Conservation (phyloP, 768 basidiomycete species). For the Lactarius trivialis region DNA sequence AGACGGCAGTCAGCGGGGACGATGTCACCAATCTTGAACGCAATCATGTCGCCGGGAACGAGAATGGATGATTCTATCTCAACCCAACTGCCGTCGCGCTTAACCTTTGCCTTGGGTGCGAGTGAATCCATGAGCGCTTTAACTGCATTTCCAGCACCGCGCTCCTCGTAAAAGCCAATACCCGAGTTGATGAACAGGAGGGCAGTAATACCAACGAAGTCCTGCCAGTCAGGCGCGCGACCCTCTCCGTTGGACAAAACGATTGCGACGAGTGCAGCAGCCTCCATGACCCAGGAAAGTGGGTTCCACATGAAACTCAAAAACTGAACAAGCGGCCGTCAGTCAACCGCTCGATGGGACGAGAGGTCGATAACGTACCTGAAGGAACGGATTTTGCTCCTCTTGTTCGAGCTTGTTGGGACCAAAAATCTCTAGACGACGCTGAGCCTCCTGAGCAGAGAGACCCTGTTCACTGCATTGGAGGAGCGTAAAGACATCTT, state of each 20-base stretch:
- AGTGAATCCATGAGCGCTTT: slow-evolving; percentile 99
- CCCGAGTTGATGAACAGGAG: slow-evolving; percentile 90
- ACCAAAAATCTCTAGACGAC: slow-evolving; percentile 89
- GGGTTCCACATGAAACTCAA: slow-evolving; percentile 99
- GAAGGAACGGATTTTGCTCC: slow-evolving; percentile 77
- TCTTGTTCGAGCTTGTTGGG: slow-evolving; percentile 91
- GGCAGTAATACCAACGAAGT: slow-evolving; percentile 93
- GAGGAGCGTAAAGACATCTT: slow-evolving; percentile 93
- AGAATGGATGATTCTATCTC: slow-evolving; percentile 89
- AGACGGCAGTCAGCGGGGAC: slow-evolving; percentile 98
- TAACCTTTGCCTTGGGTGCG: slow-evolving; percentile 94
- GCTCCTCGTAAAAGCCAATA: slow-evolving; percentile 98
- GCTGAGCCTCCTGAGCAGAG: slow-evolving; percentile 59
- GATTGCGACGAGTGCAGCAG: slow-evolving; percentile 89
- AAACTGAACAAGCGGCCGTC: slow-evolving; percentile 44
- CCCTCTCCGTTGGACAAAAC: slow-evolving; percentile 89
- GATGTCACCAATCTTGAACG: slow-evolving; percentile 99
- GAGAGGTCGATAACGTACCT: background rate
- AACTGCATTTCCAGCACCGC: slow-evolving; percentile 96
- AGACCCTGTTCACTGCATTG: slow-evolving; percentile 87
- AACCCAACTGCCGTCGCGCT: slow-evolving; percentile 74
- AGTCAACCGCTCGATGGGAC: background rate
- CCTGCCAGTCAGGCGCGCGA: slow-evolving; percentile 89
- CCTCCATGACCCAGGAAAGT: slow-evolving; percentile 99
- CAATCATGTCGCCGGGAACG: slow-evolving; percentile 92